A percentile compares a stretch with the other conserved stretches of the same genome.
Conservation (phyloP, 345 rosid genomes). For the Eucalyptus paniculata region DNA sequence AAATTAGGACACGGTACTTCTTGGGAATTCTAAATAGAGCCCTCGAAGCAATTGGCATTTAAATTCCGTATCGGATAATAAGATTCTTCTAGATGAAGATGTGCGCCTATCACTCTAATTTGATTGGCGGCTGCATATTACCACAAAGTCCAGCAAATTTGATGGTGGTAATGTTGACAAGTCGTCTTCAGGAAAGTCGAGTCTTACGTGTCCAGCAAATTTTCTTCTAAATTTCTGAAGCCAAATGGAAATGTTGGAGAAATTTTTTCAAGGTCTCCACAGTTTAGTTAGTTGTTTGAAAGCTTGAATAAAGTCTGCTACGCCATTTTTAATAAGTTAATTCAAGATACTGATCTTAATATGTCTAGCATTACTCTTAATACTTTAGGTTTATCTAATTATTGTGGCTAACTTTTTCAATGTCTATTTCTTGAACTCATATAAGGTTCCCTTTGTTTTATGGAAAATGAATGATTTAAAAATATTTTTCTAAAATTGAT, state of each 20-base stretch:
- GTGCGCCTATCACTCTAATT: accelerated
- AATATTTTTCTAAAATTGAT: too few relatives aligned
- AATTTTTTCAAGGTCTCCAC: not conserved
- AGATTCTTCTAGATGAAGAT: not conserved
- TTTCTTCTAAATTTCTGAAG: not conserved
- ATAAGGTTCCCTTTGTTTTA: not conserved
- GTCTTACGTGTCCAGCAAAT: not conserved
- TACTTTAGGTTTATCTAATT: not conserved
- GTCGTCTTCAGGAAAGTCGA: not conserved
- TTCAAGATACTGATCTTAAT: not conserved
- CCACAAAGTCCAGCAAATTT: not conserved
- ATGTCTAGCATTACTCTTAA: not conserved
- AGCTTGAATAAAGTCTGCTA: not conserved
- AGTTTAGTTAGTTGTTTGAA: not conserved
- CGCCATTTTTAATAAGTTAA: not conserved
- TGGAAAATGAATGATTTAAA: not conserved
- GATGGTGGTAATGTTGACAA: not conserved
- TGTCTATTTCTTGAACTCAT: not conserved
- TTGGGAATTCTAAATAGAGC: not conserved
- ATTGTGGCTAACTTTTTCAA: not conserved
- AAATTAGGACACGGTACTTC: not conserved
- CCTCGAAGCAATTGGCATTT: not conserved
- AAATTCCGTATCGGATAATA: not conserved
- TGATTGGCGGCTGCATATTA: not conserved
- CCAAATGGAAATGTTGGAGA: not conserved